Base-by-base conservation (phyloP, 108 stramenopile genomes). In the Skeletonema menzelii region DNA sequence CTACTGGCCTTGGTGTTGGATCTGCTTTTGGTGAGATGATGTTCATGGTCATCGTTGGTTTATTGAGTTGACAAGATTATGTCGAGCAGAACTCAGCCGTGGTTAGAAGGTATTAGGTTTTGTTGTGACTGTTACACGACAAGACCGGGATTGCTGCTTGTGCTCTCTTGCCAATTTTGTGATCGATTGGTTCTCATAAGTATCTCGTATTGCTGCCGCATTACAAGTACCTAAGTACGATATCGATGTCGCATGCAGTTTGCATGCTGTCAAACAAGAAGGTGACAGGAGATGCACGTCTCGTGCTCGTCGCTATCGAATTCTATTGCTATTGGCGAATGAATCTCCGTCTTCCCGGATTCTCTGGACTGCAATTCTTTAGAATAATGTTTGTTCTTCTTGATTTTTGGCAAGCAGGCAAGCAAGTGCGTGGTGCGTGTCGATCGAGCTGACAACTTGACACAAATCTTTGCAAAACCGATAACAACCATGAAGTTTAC, bases 401-500 rank as follows among this genome's bases (percentile, higher is more conserved):
- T n/a, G n/a, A n/a, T n/a, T n/a, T n/a, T n/a, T n/a, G n/a, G n/a
- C n/a, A n/a, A n/a, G n/a, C n/a, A n/a, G n/a, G n/a, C n/a, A n/a
- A 10, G 7, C 31, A 32, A 32, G 31, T 57, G 67, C 56, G 31
- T 68, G 11, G 8, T 32, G 5, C 7, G 31, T 7, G 5, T 32
- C 7, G 0, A 32, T 12, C 35, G 10, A 12, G 35, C 10, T 37
- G 31, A 20, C 44, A 44, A 14, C 6, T 55, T 56, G 34, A 22
- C 57, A 60, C 49, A 24, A 53, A 53, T 53, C 49, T 53, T 53
- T 22, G 22, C 37, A 17, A 10, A 13, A 34, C 61, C 12, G 0
- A 17, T 27, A 10, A 15, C 28, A 31, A 72, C 66, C 70, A 79
- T 79, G 78, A 72, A 79, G 78, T 32, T 64, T 34, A 35, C 70